Evolutionary conservation across 1,139 yeast species (phyloP), one percentile per base, ranked within the genome.

Genomic region (Casaregolazyma lundiana): DNA sequence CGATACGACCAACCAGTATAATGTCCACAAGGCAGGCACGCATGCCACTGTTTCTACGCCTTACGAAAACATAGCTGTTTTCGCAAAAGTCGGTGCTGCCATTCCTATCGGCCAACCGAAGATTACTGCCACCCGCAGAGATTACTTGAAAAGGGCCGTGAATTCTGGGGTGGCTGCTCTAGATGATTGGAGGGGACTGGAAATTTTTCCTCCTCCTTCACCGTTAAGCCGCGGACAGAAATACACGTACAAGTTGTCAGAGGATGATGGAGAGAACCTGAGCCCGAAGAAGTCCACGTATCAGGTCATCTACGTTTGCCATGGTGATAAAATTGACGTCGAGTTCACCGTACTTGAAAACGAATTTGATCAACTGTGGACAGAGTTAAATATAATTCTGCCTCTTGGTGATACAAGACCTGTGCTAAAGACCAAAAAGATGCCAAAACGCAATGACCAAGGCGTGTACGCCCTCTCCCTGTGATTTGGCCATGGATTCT

Each of bases 11-110:
- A 20, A 20, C 8, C 45, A 20, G 11, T 40, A 43, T 32, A n/a
- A 26, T 21, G 22, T 44, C 4, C 35, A 45, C 22, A 36, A 29
- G 22, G 48, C 47, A 9, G 48, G 48, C 4, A 11, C 20, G 15
- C 26, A 7, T 43, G 26, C 22, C 3, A 32, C 35, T 34, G 38
- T 45, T 19, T 16, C 17, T 13, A 35, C 43, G 13, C 47, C 48
- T 4, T 22, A 11, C 20, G 47, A 44, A 4, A 26, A 45, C 34
- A 45, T 45, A 24, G 47, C 34, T 3, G 9, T 45, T 8, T 45
- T 45, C 44, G 48, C 47, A 6, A 45, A 35, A 22, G 45, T 34
- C 6, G 48, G 47, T 7, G 11, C 47, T 29, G 48, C 48, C 3
- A 38, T 45, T 26, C 48, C 48, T 18, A 26, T 45, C 30, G 48